A percentile compares a stretch with the other conserved stretches of the same genome.
Conservation (phyloP, 208 protist species). For the Leishmania martiniquensis region DNA sequence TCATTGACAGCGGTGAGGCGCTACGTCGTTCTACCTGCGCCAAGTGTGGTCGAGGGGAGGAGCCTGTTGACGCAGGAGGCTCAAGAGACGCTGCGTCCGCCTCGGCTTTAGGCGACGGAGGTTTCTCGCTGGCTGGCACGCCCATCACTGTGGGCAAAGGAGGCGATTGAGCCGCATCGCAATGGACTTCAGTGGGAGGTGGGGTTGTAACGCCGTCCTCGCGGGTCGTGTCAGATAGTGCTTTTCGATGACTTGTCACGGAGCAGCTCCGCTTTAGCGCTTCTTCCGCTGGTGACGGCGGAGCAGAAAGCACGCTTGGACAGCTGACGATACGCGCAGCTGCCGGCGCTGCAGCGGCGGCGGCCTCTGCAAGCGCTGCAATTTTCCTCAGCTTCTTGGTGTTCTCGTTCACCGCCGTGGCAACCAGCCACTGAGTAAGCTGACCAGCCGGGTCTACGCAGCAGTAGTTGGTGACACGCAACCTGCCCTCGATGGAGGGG, state of each 20-base stretch:
- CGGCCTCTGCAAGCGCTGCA: slow-evolving; percentile 7
- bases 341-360: background rate
- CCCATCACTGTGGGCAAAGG: background rate
- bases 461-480: slow-evolving; percentile 41
- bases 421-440: slow-evolving; percentile 50
- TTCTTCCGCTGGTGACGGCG: background rate
- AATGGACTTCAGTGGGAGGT: background rate
- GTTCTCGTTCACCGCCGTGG: slow-evolving; percentile 33
- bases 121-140: background rate
- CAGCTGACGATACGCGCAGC: background rate
- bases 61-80: background rate
- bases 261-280: background rate
- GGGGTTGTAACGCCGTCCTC: background rate
- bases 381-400: slow-evolving; percentile 37
- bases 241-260: too few species aligned
- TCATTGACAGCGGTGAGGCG: background rate
- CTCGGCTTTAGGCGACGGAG: background rate
- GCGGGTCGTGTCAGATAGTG: background rate
- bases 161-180: background rate
- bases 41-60: background rate
- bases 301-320: background rate
- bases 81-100: background rate
- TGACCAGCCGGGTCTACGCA: slow-evolving; percentile 51
- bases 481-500: background rate
- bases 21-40: background rate